Conservation (phyloP, 495 filamentous ascomycete species). For the Pyrenopolyporus hunteri region DNA sequence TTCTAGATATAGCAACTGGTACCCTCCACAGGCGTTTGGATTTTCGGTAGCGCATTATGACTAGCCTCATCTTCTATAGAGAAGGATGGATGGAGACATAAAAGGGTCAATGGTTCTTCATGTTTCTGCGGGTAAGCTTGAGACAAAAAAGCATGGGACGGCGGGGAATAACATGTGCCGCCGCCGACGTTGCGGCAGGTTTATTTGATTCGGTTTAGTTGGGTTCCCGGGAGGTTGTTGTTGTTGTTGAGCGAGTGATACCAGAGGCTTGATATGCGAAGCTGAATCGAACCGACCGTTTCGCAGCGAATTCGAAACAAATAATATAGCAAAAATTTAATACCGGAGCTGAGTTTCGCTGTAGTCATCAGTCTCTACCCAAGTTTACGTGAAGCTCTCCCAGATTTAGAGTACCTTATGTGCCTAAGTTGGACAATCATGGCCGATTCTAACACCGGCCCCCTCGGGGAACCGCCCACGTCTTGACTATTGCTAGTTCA, state of each 20-base stretch:
- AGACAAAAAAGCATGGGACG: slow-evolving; percentile 7
- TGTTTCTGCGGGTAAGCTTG: slow-evolving; percentile 5
- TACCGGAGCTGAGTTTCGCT: not conserved
- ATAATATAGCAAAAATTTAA: not conserved
- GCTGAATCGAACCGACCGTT: slow-evolving; percentile 1
- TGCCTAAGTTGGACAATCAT: too few relatives aligned
- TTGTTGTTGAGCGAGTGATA: slow-evolving; percentile 11
- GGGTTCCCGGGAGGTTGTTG: not conserved
- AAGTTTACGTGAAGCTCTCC: too few relatives aligned
- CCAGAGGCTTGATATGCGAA: slow-evolving; percentile 25
- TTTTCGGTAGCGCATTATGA: slow-evolving; percentile 11
- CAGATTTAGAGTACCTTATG: too few relatives aligned
- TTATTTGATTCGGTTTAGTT: slow-evolving; percentile 7
- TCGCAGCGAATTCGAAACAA: slow-evolving; percentile 2
- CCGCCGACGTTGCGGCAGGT: not conserved
- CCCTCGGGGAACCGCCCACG: too few relatives aligned
- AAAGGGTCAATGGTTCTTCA: not conserved
- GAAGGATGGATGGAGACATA: not conserved
- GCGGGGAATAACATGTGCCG: slow-evolving; percentile 8
- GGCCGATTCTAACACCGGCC: too few relatives aligned
- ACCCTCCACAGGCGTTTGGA: slow-evolving; percentile 23
- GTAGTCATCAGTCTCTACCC: too few relatives aligned
- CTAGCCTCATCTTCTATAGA: slow-evolving; percentile 15
- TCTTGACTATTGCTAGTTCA: too few relatives aligned
- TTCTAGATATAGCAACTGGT: slow-evolving; percentile 37